A percentile compares a stretch with the other conserved stretches of the same genome.
Conservation (phyloP, 768 basidiomycete genomes). For the Naganishia antarctica region DNA sequence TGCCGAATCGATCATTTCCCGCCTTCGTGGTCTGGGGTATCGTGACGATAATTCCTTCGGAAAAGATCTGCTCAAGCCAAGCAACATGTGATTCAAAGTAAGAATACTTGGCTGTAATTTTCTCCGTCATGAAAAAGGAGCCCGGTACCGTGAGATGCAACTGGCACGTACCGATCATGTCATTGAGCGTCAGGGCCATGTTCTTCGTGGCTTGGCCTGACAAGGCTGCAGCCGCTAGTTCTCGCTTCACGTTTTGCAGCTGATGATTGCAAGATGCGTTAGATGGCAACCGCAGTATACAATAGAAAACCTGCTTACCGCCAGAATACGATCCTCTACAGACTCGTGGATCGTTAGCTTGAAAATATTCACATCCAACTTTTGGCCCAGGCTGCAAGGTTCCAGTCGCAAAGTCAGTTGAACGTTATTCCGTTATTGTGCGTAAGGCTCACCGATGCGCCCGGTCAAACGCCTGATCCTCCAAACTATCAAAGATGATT, state of each 20-base stretch:
- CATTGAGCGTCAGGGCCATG: constrained; percentile 70
- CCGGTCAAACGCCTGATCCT: constrained; percentile 60
- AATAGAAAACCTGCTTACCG: constrained; percentile 51
- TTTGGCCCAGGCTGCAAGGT: constrained; percentile 64
- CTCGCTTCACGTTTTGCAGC: constrained; percentile 90
- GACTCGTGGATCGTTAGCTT: constrained; percentile 73
- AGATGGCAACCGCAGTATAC: too few species aligned
- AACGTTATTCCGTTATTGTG: too few species aligned
- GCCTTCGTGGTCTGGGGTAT: neutral
- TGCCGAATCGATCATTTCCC: neutral
- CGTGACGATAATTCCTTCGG: constrained; percentile 6
- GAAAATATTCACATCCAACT: constrained; percentile 67
- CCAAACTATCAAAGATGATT: constrained; percentile 25
- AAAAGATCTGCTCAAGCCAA: neutral
- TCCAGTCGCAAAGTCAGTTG: neutral
- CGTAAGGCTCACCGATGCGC: constrained; percentile 31
- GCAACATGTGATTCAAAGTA: neutral
- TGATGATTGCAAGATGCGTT: constrained; percentile 43
- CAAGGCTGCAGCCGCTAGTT: constrained; percentile 73
- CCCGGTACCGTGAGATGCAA: neutral
- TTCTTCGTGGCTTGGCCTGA: constrained; percentile 84
- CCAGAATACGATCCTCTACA: constrained; percentile 79
- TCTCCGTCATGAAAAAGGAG: too few species aligned
- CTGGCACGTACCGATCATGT: constrained; percentile 59
- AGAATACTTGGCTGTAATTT: too few species aligned